Evolutionary conservation across 2,329 filamentous ascomycete genomes (phyloP).

Genomic region (Trichoderma sp.): DNA sequence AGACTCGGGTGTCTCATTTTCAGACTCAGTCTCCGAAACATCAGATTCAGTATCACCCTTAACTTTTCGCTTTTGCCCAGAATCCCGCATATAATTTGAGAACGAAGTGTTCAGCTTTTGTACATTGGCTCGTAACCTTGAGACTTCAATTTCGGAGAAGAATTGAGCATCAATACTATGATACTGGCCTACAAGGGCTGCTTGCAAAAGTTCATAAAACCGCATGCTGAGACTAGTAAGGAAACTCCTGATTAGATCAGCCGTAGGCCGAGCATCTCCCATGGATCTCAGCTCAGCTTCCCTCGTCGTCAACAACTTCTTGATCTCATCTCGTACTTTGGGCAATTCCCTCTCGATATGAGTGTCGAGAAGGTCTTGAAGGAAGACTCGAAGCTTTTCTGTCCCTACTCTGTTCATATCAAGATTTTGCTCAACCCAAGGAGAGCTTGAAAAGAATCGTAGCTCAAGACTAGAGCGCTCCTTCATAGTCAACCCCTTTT

Average conservation of each 20-base stretch:
- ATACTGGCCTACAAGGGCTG: neutral
- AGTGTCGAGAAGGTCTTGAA: neutral
- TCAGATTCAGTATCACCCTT: neutral
- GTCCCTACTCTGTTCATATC: neutral
- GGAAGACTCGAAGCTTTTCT: neutral
- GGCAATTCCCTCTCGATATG: constrained; percentile 10
- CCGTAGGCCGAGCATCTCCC: neutral
- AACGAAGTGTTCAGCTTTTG: neutral
- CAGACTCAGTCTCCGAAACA: neutral
- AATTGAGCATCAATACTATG: neutral
- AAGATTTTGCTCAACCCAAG: neutral
- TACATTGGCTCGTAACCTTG: neutral
- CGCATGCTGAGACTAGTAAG: neutral
- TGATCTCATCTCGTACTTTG: neutral
- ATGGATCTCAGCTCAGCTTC: neutral
- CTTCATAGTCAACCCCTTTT: neutral
- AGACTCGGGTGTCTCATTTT: neutral
- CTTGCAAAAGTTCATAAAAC: neutral
- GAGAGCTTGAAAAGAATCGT: neutral
- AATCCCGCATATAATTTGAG: neutral
- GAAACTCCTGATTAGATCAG: neutral
- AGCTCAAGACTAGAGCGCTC: neutral
- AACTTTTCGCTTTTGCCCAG: neutral
- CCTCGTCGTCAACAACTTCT: neutral
- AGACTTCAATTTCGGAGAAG: neutral